Percentiles rank a stretch among this genome's conserved stretches.
phyloP scores from a whole-genome alignment of 129 eudicot genomes.

The Escallonia rubra region DNA sequence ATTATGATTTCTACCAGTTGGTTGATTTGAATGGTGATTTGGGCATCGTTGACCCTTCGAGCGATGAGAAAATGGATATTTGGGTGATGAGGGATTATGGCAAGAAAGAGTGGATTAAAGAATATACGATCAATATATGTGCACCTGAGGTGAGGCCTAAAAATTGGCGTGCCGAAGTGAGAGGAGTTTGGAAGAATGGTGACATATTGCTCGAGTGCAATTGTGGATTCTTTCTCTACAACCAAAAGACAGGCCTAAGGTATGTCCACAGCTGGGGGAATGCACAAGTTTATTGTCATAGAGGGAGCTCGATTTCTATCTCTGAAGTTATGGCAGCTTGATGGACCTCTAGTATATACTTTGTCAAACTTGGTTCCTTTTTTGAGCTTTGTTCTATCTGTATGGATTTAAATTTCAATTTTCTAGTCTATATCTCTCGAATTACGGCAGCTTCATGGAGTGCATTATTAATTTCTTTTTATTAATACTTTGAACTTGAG shows the following conservation, averaged over 20 bases:
- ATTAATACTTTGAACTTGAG: too few species aligned
- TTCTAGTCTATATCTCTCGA: too few species aligned
- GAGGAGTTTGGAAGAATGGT: constrained; percentile 7
- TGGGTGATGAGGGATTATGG: constrained; percentile 10
- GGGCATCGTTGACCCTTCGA: constrained; percentile 2
- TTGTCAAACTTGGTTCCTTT: too few species aligned
- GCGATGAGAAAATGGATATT: background rate
- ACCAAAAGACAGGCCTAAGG: background rate
- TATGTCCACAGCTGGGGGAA: background rate
- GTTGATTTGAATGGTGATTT: constrained; percentile 5
- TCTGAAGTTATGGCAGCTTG: background rate
- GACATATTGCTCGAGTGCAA: background rate
- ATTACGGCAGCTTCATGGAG: too few species aligned
- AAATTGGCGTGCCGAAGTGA: background rate
- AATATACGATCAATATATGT: background rate
- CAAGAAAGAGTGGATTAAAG: background rate
- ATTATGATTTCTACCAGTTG: background rate
- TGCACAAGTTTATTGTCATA: background rate
- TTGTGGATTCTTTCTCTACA: constrained; percentile 4
- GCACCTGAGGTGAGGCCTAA: background rate
- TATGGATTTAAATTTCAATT: too few species aligned
- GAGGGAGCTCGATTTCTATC: constrained; percentile 10
- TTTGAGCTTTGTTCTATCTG: too few species aligned
- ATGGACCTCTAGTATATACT: too few species aligned
- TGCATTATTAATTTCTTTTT: too few species aligned